Evolutionary conservation across 768 basidiomycete genomes (phyloP).

Genomic region (Phlebiopsis flavidoalba): DNA sequence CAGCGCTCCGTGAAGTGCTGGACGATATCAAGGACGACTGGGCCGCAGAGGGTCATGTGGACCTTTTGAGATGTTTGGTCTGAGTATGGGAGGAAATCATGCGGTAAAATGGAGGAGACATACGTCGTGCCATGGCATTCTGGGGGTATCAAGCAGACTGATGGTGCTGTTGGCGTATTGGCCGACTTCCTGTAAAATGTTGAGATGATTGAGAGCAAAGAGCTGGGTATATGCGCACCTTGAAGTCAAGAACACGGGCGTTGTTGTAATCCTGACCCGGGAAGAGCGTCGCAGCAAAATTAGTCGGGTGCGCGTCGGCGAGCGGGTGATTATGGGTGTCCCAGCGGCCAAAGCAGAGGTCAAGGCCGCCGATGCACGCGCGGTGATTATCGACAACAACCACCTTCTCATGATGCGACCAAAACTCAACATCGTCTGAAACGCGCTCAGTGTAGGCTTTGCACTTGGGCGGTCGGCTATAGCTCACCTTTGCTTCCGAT

Average conservation of each 20-base stretch:
- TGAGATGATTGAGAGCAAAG: neutral
- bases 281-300: conserved; percentile 78
- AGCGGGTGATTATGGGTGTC: conserved; percentile 89
- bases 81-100: neutral
- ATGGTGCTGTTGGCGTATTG: conserved; percentile 70
- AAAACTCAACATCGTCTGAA: conserved; percentile 73
- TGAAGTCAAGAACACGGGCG: conserved; percentile 80
- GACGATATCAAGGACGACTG: conserved; percentile 82
- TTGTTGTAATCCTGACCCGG: conserved; percentile 96
- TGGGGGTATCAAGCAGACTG: conserved; percentile 58
- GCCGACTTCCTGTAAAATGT: conserved; percentile 42
- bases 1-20: conserved; percentile 93
- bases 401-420: conserved; percentile 93
- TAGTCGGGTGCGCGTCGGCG: conserved; percentile 87
- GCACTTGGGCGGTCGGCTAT: neutral
- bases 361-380: conserved; percentile 90
- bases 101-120: conserved; percentile 20
- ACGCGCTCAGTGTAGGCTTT: neutral
- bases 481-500: conserved; percentile 66
- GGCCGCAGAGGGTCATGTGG: conserved; percentile 80
- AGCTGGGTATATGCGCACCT: conserved; percentile 24
- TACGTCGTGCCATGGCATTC: conserved; percentile 98
- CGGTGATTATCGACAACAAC: conserved; percentile 84
- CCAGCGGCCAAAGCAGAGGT: conserved; percentile 97
- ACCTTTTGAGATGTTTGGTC: conserved; percentile 35